These are phyloP conservation scores for Tillandsia leiboldiana DNA, from an alignment of 176 grass and related monocot genomes.

Conservation along the genomic window DNA sequence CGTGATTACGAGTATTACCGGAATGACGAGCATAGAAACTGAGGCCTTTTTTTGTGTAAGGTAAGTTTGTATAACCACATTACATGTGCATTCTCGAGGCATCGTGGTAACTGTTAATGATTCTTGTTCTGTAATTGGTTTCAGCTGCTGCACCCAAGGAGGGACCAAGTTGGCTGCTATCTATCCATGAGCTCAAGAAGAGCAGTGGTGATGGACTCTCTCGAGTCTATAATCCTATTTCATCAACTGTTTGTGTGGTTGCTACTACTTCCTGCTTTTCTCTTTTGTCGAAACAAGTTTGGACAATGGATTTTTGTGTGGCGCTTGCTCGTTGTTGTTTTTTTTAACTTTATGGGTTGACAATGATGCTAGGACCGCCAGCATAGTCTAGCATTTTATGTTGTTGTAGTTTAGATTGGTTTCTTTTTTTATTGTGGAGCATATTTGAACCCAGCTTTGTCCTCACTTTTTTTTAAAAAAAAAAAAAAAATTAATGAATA, in stretches of 20 bases:
- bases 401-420: too few species aligned
- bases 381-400: too few species aligned
- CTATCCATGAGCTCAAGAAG: neutral
- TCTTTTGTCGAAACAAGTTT: neutral
- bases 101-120: neutral
- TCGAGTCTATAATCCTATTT: conserved; percentile 10
- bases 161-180: neutral
- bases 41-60: conserved; percentile 5
- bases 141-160: neutral
- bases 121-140: neutral
- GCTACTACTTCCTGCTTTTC: neutral
- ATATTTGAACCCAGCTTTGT: too few species aligned
- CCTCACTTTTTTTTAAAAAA: too few species aligned
- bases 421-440: too few species aligned
- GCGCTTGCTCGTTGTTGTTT: neutral
- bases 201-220: neutral
- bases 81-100: neutral
- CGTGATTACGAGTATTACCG: conserved; percentile 38
- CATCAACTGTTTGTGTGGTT: conserved; percentile 3
- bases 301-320: neutral
- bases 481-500: too few species aligned
- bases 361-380: too few species aligned
- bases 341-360: neutral
- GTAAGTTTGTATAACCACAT: neutral
- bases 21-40: conserved; percentile 24